Evolutionary conservation across 225 moss, liverwort and hornwort genomes (phyloP).

Genomic region (Pleurozium schreberi): DNA sequence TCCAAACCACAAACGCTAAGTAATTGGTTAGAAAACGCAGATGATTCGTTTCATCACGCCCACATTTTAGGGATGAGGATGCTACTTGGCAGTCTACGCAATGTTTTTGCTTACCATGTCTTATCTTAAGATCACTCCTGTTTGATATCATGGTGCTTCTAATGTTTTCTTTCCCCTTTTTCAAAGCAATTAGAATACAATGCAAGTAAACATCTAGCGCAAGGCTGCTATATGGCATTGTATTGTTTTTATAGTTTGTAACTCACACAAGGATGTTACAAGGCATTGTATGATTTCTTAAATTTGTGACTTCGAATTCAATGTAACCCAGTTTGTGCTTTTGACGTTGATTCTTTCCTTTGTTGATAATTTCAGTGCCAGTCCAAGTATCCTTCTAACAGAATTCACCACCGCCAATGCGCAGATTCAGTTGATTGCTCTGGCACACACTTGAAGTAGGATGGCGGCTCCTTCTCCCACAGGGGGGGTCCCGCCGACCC

Average conservation of each 20-base stretch:
- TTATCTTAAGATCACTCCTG: neutral
- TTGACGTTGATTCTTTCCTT: neutral
- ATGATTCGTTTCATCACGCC: too few species aligned
- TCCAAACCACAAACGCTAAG: neutral
- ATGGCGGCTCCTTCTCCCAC: slow-evolving; percentile 18
- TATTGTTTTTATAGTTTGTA: neutral
- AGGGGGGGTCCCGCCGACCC: neutral
- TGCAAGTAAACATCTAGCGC: neutral
- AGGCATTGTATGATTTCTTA: neutral
- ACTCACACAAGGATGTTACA: neutral
- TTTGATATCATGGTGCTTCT: neutral
- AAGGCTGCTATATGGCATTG: neutral
- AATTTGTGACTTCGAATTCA: neutral
- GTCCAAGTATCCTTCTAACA: neutral
- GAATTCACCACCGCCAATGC: neutral
- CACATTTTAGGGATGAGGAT: neutral
- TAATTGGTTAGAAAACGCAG: neutral
- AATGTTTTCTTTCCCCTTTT: neutral
- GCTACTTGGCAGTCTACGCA: neutral
- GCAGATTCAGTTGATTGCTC: neutral
- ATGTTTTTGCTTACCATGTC: neutral
- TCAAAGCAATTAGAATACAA: neutral
- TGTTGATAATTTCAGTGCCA: neutral
- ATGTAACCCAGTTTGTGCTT: neutral
- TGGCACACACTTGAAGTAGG: neutral